Percentiles rank a stretch among this genome's conserved stretches.
Evolutionary conservation across 805 yeast genomes (phyloP).

Genomic region (Zygotorulaspora sp.): DNA sequence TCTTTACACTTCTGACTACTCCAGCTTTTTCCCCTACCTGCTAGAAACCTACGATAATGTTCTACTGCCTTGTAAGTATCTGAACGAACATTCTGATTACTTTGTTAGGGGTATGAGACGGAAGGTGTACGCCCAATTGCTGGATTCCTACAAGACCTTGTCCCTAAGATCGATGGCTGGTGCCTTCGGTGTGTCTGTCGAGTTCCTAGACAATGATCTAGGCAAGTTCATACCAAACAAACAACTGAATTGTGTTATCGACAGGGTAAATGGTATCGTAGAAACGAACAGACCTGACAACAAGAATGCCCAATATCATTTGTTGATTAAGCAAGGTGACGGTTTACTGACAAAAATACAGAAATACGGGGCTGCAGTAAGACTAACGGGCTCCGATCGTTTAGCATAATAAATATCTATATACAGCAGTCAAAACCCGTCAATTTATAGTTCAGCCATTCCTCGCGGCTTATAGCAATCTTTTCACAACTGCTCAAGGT

Average conservation of each 20-base stretch:
- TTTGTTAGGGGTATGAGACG: conserved; percentile 91
- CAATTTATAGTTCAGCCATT: no score
- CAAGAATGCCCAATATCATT: conserved; percentile 89
- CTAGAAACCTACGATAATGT: conserved; percentile 73
- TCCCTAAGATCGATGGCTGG: conserved; percentile 90
- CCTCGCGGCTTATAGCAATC: no score
- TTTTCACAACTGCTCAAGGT: no score
- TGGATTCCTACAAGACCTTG: conserved; percentile 90
- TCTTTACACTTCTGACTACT: conserved; percentile 83
- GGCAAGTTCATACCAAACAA: conserved; percentile 90
- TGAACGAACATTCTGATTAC: conserved; percentile 73
- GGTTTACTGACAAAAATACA: conserved; percentile 87
- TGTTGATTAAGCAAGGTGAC: conserved; percentile 87
- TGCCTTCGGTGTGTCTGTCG: conserved; percentile 84
- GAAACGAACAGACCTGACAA: conserved; percentile 96
- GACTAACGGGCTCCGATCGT: conserved; percentile 86
- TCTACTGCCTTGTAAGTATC: conserved; percentile 58
- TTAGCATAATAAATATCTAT: conserved; percentile 34
- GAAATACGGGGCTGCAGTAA: conserved; percentile 95
- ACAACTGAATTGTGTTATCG: conserved; percentile 91
- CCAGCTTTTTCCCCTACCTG: conserved; percentile 68
- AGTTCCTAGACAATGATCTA: conserved; percentile 80
- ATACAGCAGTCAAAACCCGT: no score
- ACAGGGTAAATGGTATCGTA: conserved; percentile 89
- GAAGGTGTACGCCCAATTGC: conserved; percentile 87